Conservation (phyloP, 352 stramenopile species). For the Pythium brachiatum region DNA sequence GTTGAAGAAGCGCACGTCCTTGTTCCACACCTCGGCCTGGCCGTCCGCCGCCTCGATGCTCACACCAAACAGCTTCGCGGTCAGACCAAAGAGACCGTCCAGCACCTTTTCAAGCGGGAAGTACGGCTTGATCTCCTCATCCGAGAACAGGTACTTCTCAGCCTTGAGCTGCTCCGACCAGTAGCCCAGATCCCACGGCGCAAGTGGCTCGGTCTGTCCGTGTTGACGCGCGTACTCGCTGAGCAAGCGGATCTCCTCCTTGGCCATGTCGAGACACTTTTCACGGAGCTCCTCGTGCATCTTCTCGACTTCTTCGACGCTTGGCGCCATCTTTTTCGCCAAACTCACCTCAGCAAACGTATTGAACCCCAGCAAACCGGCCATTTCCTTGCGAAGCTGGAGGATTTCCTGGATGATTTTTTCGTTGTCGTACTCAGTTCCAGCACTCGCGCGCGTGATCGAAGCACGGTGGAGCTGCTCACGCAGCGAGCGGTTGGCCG, state of each 20-base stretch:
- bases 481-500: conserved; percentile 86
- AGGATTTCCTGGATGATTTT: conserved; percentile 94
- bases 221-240: conserved; percentile 79
- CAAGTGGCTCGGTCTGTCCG: conserved; percentile 74
- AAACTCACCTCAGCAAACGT: conserved; percentile 94
- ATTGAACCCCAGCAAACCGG: conserved; percentile 90
- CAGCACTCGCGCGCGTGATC: conserved; percentile 87
- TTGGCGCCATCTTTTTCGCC: conserved; percentile 96
- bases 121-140: conserved; percentile 97
- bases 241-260: conserved; percentile 91
- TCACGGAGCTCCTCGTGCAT: conserved; percentile 92
- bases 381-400: conserved; percentile 89
- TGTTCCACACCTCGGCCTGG: conserved; percentile 87
- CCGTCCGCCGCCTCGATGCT: conserved; percentile 85
- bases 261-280: conserved; percentile 90
- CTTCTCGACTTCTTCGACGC: conserved; percentile 88
- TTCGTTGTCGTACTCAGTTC: conserved; percentile 88
- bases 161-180: conserved; percentile 96
- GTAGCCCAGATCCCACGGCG: conserved; percentile 94
- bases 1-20: conserved; percentile 97
- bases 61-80: conserved; percentile 93
- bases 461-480: conserved; percentile 94
- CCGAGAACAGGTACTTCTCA: conserved; percentile 93
- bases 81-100: conserved; percentile 95
- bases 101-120: conserved; percentile 95